Evolutionary conservation across 345 rosid species (phyloP).

Genomic region (Murraya koenigii): DNA sequence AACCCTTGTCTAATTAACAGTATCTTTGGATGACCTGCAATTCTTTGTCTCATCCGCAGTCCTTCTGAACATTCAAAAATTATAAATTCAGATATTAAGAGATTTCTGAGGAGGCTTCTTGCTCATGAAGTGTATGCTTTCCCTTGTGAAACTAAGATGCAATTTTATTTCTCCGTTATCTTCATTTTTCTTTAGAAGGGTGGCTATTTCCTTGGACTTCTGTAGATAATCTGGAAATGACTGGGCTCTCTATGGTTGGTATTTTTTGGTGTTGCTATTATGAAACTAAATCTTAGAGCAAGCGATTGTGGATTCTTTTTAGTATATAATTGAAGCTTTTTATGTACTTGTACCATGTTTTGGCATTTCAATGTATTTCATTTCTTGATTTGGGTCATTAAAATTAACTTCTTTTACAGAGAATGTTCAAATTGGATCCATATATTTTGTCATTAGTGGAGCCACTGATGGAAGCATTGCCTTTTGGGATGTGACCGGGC

Average conservation of each 20-base stretch:
- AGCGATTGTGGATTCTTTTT: neutral
- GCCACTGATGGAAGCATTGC: slow-evolving; percentile 96
- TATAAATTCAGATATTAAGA: neutral
- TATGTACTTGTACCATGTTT: neutral
- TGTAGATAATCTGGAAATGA: neutral
- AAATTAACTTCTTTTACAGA: slow-evolving; percentile 39
- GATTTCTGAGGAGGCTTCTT: neutral
- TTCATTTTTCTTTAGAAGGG: neutral
- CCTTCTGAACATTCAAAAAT: neutral
- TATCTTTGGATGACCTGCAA: neutral
- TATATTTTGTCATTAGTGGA: slow-evolving; percentile 67
- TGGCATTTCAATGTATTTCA: neutral
- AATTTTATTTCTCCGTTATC: neutral
- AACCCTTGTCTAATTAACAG: neutral
- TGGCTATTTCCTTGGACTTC: neutral
- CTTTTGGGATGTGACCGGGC: slow-evolving; percentile 78
- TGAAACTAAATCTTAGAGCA: neutral
- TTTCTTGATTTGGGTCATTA: slow-evolving; percentile 3
- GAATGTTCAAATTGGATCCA: slow-evolving; percentile 32
- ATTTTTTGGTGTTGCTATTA: neutral
- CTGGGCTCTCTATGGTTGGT: neutral
- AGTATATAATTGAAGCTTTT: neutral
- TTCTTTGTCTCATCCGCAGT: neutral
- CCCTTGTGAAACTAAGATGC: neutral
- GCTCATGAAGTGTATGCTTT: neutral